phyloP scores from a whole-genome alignment of 108 stramenopile species.

The Chaetoceros tenuissimus region DNA sequence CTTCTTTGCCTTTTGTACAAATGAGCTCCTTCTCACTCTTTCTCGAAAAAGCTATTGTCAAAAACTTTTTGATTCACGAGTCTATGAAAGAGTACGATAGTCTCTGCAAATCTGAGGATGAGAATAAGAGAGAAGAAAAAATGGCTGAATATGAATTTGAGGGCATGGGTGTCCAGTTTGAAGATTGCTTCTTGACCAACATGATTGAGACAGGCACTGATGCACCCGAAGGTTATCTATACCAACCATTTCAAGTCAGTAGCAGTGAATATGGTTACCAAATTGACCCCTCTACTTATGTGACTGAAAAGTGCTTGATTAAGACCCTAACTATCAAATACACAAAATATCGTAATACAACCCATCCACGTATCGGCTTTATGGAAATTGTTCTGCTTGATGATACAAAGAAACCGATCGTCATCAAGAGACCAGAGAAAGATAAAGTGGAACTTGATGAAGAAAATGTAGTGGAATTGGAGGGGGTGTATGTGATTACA shows the following conservation, averaged over 20 bases:
- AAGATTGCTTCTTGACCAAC: background rate
- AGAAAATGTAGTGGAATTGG: too few species aligned
- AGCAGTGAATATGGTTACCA: background rate
- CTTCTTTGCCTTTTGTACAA: too few species aligned
- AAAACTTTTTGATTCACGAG: background rate
- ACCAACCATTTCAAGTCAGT: background rate
- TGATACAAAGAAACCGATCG: background rate
- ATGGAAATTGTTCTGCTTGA: background rate
- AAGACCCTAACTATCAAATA: background rate
- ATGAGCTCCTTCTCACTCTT: too few species aligned
- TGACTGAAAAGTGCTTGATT: background rate
- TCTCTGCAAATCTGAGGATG: background rate
- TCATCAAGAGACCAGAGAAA: background rate
- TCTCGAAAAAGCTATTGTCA: too few species aligned
- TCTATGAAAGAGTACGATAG: constrained; percentile 1
- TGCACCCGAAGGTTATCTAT: background rate
- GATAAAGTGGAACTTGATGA: background rate
- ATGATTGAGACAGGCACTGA: background rate
- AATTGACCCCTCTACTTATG: background rate
- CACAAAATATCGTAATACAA: background rate
- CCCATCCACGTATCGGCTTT: background rate
- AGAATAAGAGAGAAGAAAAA: background rate
- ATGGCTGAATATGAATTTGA: background rate
- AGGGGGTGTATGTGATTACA: background rate
- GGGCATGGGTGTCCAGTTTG: background rate